These are phyloP conservation scores for Brettanomyces naardenensis DNA, from an alignment of 805 yeast genomes.

Conservation along the genomic window DNA sequence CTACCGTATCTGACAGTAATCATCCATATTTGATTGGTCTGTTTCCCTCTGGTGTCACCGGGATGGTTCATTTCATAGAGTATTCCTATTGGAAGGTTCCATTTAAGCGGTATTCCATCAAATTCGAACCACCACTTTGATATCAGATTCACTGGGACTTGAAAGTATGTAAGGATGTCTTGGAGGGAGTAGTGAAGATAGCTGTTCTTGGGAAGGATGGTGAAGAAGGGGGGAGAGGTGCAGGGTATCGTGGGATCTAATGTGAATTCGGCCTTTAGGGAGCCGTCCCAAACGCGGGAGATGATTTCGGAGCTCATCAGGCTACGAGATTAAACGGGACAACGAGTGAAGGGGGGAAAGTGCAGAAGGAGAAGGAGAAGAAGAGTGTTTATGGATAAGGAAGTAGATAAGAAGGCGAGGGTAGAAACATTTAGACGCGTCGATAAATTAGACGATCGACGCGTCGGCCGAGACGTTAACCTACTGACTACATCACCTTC, in stretches of 20 bases:
- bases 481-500: no score
- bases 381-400: not conserved
- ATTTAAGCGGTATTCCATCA: slow-evolving; percentile 55
- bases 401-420: not conserved
- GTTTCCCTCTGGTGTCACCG: slow-evolving; percentile 7
- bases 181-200: slow-evolving; percentile 42
- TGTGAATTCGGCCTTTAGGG: slow-evolving; percentile 17
- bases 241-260: slow-evolving; percentile 2
- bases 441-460: not conserved
- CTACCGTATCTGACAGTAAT: slow-evolving; percentile 33
- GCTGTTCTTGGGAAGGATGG: slow-evolving; percentile 33
- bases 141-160: slow-evolving; percentile 14
- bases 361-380: not conserved
- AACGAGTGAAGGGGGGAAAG: not conserved
- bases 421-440: not conserved
- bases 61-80: slow-evolving; percentile 37
- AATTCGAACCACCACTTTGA: slow-evolving; percentile 57
- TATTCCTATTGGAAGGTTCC: slow-evolving; percentile 76
- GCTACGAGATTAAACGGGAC: no score
- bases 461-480: not conserved
- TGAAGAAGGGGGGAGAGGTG: not conserved
- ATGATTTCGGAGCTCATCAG: slow-evolving; percentile 3
- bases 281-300: slow-evolving; percentile 5
- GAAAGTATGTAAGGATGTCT: slow-evolving; percentile 31
- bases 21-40: slow-evolving; percentile 31